Evolutionary conservation across 495 filamentous ascomycete species (phyloP), one percentile per base, ranked within the genome.

Genomic region (Pyronema domesticum): DNA sequence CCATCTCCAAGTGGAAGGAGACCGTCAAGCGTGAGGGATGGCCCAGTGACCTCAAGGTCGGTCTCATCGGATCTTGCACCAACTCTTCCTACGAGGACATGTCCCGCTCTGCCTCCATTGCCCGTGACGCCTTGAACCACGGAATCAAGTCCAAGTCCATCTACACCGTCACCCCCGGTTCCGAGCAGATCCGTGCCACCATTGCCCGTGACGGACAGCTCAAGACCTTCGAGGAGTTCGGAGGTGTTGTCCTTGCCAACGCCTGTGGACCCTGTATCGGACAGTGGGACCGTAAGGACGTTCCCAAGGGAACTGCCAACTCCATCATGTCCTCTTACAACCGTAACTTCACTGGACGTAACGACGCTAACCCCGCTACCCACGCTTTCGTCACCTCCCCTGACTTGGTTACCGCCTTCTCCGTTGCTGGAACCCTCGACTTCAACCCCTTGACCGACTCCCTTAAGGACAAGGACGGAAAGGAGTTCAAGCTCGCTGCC

Each of bases 81-180:
- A 99, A 99, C 79, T 94, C 87, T 43, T 95, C 89, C 30, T 99
- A 99, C 70, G 93, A 99, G 75, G 91, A 99, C 67, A 96, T 99
- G 91, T 85, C 81, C 62, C 86, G 93, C 59, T 85, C 80, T 65
- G 91, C 91, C 52, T 86, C 88, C 36, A 96, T 99, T 68, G 93
- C 89, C 49, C 85, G 81, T 55, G 87, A 99, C 70, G 93, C 93
- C 61, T 77, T 95, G 55, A 71, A 89, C 72, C 89, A 95, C 68
- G 93, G 91, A 58, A 57, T 96, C 66, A 95, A 94, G 76, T 78
- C 93, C 60, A 94, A 94, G 79, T 76, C 86, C 64, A 72, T 85
- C 63, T 96, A 96, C 75, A 85, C 85, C 64, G 83, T 98, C 58
- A 95, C 91, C 57, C 91, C 91, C 54, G 91, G 91, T 67, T 95